Evolutionary conservation across 371 early-diverging fungal species (phyloP).

Genomic region (Mucor piriformis): DNA sequence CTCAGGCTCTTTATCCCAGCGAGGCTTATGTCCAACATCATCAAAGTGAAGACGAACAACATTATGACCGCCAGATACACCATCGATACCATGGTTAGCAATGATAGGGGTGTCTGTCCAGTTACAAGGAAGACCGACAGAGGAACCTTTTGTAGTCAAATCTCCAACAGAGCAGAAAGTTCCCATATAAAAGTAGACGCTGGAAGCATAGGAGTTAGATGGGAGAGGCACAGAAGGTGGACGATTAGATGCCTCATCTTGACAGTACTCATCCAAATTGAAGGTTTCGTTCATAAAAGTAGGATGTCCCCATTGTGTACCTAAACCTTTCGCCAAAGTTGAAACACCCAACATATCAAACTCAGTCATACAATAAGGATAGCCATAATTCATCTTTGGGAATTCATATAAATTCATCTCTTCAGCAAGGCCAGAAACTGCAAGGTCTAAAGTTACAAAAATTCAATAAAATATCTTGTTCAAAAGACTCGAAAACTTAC

Average conservation of each 20-base stretch:
- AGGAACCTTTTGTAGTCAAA: conserved; percentile 32
- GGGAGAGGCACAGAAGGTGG: conserved; percentile 35
- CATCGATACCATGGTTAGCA: conserved; percentile 37
- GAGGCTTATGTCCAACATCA: conserved; percentile 49
- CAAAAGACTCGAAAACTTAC: conserved; percentile 5
- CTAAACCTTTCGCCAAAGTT: conserved; percentile 24
- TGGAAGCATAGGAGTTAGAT: conserved; percentile 27
- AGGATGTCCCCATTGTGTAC: conserved; percentile 50
- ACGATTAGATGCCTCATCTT: conserved; percentile 25
- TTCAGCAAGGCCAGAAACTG: conserved; percentile 33
- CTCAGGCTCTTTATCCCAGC: conserved; percentile 41
- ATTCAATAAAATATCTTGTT: not conserved
- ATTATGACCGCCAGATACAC: conserved; percentile 32
- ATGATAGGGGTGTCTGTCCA: conserved; percentile 53
- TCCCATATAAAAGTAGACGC: conserved; percentile 44
- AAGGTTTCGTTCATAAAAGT: conserved; percentile 36
- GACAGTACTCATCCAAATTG: conserved; percentile 36
- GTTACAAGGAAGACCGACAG: conserved; percentile 53
- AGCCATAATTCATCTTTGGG: conserved; percentile 38
- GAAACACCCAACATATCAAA: conserved; percentile 27
- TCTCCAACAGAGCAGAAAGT: conserved; percentile 49
- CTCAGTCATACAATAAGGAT: conserved; percentile 49
- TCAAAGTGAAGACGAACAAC: conserved; percentile 44
- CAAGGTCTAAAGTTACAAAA: conserved; percentile 20
- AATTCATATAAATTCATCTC: conserved; percentile 45